Evolutionary conservation across 306 rosid species (phyloP).

Genomic region (Begonia peltatifolia): DNA sequence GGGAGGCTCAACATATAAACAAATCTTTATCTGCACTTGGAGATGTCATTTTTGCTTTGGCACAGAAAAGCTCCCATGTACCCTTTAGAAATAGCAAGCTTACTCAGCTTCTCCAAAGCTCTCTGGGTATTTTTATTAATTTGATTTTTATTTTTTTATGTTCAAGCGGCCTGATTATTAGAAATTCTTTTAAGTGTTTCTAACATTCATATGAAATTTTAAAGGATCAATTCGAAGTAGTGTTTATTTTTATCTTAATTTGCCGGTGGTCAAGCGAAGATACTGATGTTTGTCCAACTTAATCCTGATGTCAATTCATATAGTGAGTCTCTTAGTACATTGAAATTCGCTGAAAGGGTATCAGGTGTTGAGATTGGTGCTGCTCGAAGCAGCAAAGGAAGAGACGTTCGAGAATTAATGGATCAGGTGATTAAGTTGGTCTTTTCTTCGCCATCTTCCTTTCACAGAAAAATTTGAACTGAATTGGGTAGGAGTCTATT

Average conservation of each 20-base stretch:
- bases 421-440: neutral
- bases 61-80: conserved; percentile 9
- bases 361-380: neutral
- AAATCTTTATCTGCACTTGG: conserved; percentile 18
- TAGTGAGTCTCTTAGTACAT: neutral
- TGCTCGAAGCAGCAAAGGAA: conserved; percentile 1
- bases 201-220: neutral
- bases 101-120: conserved; percentile 16
- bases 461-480: neutral
- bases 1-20: conserved; percentile 19
- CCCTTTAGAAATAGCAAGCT: conserved; percentile 18
- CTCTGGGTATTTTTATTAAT: conserved; percentile 7
- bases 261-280: conserved; percentile 18
- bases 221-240: too few relatives aligned
- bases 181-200: neutral
- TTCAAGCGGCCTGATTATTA: neutral
- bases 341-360: conserved; percentile 1
- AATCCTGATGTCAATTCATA: conserved; percentile 7
- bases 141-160: neutral
- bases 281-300: conserved; percentile 18
- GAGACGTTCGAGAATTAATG: neutral
- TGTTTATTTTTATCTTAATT: neutral
- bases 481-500: neutral
- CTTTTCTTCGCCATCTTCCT: neutral
- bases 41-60: conserved; percentile 15